Evolutionary conservation across 192 early-diverging fungal genomes (phyloP).

Genomic region (Rhizoclosmatium globosum): DNA sequence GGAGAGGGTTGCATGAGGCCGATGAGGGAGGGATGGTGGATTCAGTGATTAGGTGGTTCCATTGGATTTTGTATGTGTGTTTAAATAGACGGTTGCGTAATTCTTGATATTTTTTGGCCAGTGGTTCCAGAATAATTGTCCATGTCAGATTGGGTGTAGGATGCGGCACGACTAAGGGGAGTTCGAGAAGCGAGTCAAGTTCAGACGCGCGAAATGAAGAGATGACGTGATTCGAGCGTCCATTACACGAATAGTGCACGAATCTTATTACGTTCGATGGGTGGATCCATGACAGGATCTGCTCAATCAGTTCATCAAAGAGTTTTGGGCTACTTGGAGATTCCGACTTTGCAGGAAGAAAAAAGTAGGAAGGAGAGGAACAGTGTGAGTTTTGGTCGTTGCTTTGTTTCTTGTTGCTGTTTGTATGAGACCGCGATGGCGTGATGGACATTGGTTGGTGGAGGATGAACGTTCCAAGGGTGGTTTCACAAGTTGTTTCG

Average conservation of each 20-base stretch:
- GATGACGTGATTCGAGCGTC: not conserved
- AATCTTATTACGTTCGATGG: not conserved
- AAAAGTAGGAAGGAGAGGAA: too few relatives aligned
- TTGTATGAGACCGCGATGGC: too few relatives aligned
- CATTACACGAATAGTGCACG: not conserved
- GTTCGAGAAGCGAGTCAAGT: not conserved
- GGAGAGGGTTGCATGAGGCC: not conserved
- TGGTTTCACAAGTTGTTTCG: too few relatives aligned
- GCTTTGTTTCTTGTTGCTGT: too few relatives aligned
- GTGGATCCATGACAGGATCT: constrained; percentile 6
- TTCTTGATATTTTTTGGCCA: not conserved
- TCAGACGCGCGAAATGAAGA: not conserved
- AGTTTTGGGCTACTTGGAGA: too few relatives aligned
- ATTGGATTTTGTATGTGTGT: not conserved
- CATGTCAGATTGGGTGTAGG: not conserved
- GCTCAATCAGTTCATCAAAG: constrained; percentile 8
- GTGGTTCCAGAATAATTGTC: not conserved
- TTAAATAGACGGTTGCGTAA: not conserved
- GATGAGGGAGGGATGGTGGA: not conserved
- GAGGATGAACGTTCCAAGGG: too few relatives aligned
- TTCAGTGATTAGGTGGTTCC: not conserved
- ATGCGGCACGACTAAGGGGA: not conserved
- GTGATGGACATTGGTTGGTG: too few relatives aligned
- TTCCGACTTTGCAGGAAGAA: too few relatives aligned
- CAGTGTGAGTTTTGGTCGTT: too few relatives aligned